These are phyloP conservation scores for Ganoderma sp. DNA, from an alignment of 1,284 basidiomycete species.

Conservation along the genomic window DNA sequence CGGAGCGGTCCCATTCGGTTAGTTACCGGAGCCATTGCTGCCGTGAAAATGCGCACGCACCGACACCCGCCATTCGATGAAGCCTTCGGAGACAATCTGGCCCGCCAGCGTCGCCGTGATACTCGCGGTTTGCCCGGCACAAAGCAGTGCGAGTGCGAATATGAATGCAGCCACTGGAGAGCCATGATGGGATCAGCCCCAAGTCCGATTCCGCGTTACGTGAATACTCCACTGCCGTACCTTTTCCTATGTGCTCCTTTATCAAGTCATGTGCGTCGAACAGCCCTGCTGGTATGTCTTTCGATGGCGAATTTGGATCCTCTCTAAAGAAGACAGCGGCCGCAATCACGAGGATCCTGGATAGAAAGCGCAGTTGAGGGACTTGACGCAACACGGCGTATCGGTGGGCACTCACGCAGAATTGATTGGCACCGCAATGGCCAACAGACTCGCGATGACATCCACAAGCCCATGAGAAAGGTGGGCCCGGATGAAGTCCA, in stretches of 20 bases:
- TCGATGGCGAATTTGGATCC: slow-evolving; percentile 26
- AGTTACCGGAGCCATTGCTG: slow-evolving; percentile 6
- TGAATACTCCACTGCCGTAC: slow-evolving; percentile 46
- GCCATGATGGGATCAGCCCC: slow-evolving; percentile 28
- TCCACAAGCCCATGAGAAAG: slow-evolving; percentile 76
- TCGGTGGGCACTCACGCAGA: slow-evolving; percentile 43
- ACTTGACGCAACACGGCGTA: background rate
- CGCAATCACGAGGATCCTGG: slow-evolving; percentile 40
- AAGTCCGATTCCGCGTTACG: slow-evolving; percentile 21
- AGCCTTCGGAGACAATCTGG: slow-evolving; percentile 93
- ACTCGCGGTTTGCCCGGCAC: slow-evolving; percentile 89
- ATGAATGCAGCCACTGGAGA: slow-evolving; percentile 72
- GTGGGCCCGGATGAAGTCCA: slow-evolving; percentile 74
- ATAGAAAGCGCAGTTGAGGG: slow-evolving; percentile 1
- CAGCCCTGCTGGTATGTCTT: slow-evolving; percentile 66
- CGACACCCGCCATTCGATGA: slow-evolving; percentile 88
- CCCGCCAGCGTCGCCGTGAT: slow-evolving; percentile 93
- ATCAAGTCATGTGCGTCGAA: slow-evolving; percentile 86
- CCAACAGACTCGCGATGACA: slow-evolving; percentile 66
- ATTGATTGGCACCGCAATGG: slow-evolving; percentile 88
- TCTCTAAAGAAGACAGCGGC: slow-evolving; percentile 38
- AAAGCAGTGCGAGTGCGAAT: slow-evolving; percentile 87
- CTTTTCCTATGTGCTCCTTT: slow-evolving; percentile 65
- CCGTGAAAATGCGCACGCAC: slow-evolving; percentile 49
- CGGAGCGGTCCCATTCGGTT: slow-evolving; percentile 12